Percentiles rank a stretch among this genome's conserved stretches.
Evolutionary conservation across 768 basidiomycete genomes (phyloP).

Genomic region (Kwoniella europaea): DNA sequence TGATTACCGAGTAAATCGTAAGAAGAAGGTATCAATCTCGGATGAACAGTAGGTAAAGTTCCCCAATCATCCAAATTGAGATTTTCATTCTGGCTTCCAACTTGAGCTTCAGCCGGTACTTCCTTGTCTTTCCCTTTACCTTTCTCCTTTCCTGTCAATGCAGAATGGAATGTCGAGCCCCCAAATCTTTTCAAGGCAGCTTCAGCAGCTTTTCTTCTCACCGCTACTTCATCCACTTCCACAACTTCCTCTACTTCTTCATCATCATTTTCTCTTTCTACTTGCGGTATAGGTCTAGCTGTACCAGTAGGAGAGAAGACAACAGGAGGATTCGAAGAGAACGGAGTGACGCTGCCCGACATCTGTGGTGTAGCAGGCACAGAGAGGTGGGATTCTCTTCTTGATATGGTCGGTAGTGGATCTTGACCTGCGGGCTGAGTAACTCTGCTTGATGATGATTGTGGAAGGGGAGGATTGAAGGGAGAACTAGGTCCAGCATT

Average conservation of each 20-base stretch:
- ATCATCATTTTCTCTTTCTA: neutral
- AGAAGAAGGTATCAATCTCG: conserved; percentile 22
- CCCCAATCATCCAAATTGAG: conserved; percentile 14
- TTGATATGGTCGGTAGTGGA: neutral
- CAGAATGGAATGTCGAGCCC: neutral
- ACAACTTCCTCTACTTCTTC: neutral
- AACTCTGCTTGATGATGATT: neutral
- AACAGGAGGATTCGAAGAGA: conserved; percentile 41
- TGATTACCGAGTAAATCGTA: conserved; percentile 11
- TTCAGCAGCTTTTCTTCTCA: conserved; percentile 68
- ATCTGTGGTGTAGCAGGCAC: conserved; percentile 42
- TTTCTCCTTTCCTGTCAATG: neutral
- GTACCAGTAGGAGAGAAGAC: conserved; percentile 41
- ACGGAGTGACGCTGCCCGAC: conserved; percentile 38
- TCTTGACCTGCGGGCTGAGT: neutral
- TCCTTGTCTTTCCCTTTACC: conserved; percentile 34
- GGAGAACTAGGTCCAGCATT: neutral
- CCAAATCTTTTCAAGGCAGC: conserved; percentile 68
- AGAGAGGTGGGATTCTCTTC: conserved; percentile 22
- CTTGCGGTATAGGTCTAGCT: conserved; percentile 2
- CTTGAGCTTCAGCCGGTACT: neutral
- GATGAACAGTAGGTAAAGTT: conserved; percentile 15
- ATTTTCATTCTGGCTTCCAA: neutral
- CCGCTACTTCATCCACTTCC: conserved; percentile 40
- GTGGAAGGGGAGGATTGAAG: neutral